phyloP scores from a whole-genome alignment of 1,284 basidiomycete species.

The Ustilago shanxiensis region DNA sequence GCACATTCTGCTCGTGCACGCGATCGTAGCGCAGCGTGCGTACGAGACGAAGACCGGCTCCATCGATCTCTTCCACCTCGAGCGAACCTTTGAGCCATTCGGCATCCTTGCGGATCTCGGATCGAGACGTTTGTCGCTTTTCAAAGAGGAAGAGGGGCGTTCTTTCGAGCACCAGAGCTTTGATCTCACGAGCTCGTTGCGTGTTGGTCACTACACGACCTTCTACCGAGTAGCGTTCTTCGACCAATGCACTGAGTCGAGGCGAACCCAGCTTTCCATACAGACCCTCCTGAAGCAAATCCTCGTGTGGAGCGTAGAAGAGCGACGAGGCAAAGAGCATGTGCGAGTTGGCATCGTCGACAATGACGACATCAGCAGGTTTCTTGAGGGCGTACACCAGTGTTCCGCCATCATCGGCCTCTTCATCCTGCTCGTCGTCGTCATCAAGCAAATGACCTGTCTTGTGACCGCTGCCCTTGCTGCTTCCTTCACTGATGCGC shows the following conservation, averaged over 20 bases:
- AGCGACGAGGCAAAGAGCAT: slow-evolving; percentile 67
- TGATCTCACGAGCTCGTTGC: slow-evolving; percentile 56
- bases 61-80: slow-evolving; percentile 70
- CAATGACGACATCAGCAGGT: slow-evolving; percentile 67
- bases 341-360: slow-evolving; percentile 69
- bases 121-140: slow-evolving; percentile 77
- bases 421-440: slow-evolving; percentile 59
- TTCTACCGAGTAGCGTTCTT: slow-evolving; percentile 79
- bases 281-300: slow-evolving; percentile 76
- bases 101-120: slow-evolving; percentile 77
- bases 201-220: slow-evolving; percentile 67
- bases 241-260: slow-evolving; percentile 79
- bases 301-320: slow-evolving; percentile 90
- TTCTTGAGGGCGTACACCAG: slow-evolving; percentile 66
- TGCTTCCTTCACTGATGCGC: slow-evolving; percentile 70
- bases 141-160: slow-evolving; percentile 92
- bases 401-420: slow-evolving; percentile 61
- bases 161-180: slow-evolving; percentile 80
- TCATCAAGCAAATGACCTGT: slow-evolving; percentile 47
- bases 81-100: slow-evolving; percentile 81
- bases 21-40: slow-evolving; percentile 58
- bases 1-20: slow-evolving; percentile 56
- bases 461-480: slow-evolving; percentile 6
- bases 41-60: slow-evolving; percentile 60
- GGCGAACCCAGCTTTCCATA: slow-evolving; percentile 75